Conservation (phyloP, 768 basidiomycete genomes). For the Lactarius vividus region DNA sequence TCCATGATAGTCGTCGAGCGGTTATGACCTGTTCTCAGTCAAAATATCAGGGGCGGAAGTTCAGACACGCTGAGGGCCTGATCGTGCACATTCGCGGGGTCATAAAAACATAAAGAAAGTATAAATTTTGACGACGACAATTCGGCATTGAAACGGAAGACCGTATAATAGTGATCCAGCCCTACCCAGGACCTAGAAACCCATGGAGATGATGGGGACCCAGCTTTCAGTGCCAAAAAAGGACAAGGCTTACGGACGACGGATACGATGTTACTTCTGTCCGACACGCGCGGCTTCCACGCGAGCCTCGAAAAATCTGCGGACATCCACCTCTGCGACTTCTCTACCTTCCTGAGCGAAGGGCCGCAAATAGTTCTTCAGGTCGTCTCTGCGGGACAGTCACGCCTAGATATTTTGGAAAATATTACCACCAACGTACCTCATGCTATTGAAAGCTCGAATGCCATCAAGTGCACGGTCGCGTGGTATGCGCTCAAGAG, state of each 20-base stretch:
- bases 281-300: constrained; percentile 7
- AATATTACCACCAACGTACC: constrained; percentile 43
- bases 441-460: constrained; percentile 78
- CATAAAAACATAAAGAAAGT: background rate
- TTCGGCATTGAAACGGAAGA: background rate
- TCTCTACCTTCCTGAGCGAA: constrained; percentile 25
- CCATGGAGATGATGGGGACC: background rate
- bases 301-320: constrained; percentile 22
- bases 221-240: background rate
- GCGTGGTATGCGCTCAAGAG: constrained; percentile 67
- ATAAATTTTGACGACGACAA: background rate
- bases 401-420: background rate
- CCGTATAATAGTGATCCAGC: background rate
- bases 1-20: background rate
- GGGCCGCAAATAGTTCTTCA: constrained; percentile 20
- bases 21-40: background rate
- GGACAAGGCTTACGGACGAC: background rate
- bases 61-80: background rate
- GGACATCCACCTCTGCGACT: constrained; percentile 21
- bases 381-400: constrained; percentile 52
- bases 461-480: constrained; percentile 83
- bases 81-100: background rate
- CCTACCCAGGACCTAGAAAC: background rate
- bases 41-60: background rate
- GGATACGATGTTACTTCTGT: constrained; percentile 1